phyloP scores from a whole-genome alignment of 257 asterid genomes.

The Orobanche coerulescens region DNA sequence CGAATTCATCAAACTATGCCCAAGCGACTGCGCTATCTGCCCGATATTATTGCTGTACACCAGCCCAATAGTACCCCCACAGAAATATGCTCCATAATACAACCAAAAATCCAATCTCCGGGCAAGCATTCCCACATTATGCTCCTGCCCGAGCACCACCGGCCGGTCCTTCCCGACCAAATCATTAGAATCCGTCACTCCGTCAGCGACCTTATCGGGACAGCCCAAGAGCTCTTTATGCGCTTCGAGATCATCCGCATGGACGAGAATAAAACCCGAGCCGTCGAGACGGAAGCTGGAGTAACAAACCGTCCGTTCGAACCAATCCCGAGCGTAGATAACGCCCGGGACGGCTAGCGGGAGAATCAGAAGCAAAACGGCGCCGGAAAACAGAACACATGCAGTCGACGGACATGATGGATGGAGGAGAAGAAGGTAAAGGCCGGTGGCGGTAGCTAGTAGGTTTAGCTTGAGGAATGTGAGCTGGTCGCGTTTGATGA shows the following conservation, averaged over 20 bases:
- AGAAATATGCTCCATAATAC: constrained; percentile 57
- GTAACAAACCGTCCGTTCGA: constrained; percentile 33
- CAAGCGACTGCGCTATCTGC: constrained; percentile 82
- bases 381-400: constrained; percentile 46
- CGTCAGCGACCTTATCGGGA: constrained; percentile 27
- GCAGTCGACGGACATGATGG: constrained; percentile 31
- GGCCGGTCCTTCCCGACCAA: constrained; percentile 36
- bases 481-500: constrained; percentile 43
- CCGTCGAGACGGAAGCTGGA: constrained; percentile 37
- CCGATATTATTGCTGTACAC: constrained; percentile 90
- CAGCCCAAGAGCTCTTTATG: constrained; percentile 50
- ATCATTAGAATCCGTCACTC: constrained; percentile 10
- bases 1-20: constrained; percentile 46
- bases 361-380: constrained; percentile 48
- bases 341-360: constrained; percentile 72
- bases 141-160: constrained; percentile 73
- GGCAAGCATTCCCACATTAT: constrained; percentile 40
- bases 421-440: constrained; percentile 67
- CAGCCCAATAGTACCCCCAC: constrained; percentile 89
- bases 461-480: constrained; percentile 44
- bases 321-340: constrained; percentile 63
- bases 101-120: constrained; percentile 78
- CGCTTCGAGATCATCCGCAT: constrained; percentile 49
- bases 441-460: constrained; percentile 59
- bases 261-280: constrained; percentile 58